Percentiles rank a stretch among this genome's conserved stretches.
phyloP scores from a whole-genome alignment of 495 filamentous ascomycete species.

The Jackrogersella minutella region DNA sequence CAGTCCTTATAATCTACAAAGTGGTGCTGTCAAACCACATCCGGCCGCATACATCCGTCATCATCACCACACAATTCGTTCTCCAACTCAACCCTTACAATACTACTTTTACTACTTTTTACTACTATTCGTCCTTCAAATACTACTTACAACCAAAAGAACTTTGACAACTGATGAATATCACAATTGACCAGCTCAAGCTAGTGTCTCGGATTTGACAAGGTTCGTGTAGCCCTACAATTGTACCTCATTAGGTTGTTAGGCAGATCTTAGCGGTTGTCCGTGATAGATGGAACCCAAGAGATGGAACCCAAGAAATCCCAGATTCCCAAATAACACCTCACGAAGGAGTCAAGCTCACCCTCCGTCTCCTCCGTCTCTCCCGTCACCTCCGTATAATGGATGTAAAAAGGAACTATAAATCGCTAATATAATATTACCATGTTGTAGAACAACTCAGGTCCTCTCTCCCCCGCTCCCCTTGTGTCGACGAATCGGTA shows the following conservation, averaged over 20 bases:
- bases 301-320: conserved; percentile 9
- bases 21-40: no score
- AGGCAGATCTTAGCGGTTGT: conserved; percentile 10
- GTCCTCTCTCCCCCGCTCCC: no score
- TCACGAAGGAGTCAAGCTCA: conserved; percentile 20
- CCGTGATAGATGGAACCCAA: neutral
- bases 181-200: conserved; percentile 37
- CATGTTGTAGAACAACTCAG: conserved; percentile 32
- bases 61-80: conserved; percentile 6
- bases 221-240: conserved; percentile 43
- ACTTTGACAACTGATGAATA: conserved; percentile 22
- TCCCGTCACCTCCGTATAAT: no score
- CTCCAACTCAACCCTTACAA: neutral
- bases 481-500: conserved; percentile 35
- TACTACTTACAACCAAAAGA: neutral
- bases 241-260: neutral
- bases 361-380: conserved; percentile 34
- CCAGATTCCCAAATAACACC: neutral
- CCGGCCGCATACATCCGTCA: neutral
- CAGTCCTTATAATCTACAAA: no score
- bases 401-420: conserved; percentile 9
- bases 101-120: neutral
- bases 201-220: conserved; percentile 41
- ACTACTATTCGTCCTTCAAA: conserved; percentile 1
- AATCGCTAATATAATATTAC: conserved; percentile 30